A percentile compares a stretch with the other conserved stretches of the same genome.
These are phyloP conservation scores for Avicennia marina DNA, from an alignment of 257 asterid species.

Conservation along the genomic window DNA sequence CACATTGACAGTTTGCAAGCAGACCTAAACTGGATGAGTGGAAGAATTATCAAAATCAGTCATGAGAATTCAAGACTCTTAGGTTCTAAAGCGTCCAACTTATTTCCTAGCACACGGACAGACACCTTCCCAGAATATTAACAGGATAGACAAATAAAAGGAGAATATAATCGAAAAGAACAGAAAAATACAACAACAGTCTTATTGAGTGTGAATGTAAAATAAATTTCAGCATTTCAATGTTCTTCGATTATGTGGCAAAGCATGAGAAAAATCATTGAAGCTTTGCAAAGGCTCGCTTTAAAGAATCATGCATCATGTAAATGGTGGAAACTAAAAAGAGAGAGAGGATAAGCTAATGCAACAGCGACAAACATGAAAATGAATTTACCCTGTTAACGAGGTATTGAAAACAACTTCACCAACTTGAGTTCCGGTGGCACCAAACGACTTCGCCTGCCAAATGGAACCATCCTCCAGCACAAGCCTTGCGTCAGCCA, in stretches of 20 bases:
- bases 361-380: neutral
- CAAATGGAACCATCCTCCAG: slow-evolving; percentile 93
- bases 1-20: neutral
- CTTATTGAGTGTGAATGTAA: neutral
- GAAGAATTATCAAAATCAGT: neutral
- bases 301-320: neutral
- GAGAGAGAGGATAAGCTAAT: neutral
- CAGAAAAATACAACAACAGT: no score
- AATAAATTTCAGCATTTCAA: neutral
- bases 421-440: slow-evolving; percentile 95
- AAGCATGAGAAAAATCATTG: neutral
- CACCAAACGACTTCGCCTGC: slow-evolving; percentile 95
- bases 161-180: no score
- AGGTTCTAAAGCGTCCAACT: neutral
- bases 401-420: slow-evolving; percentile 98
- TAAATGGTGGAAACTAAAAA: neutral
- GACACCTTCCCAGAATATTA: neutral
- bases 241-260: neutral
- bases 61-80: neutral
- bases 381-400: slow-evolving; percentile 71
- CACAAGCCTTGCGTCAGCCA: slow-evolving; percentile 90
- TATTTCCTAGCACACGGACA: neutral
- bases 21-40: neutral
- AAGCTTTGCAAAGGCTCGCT: neutral
- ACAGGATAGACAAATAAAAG: neutral